phyloP scores from a whole-genome alignment of 371 early-diverging fungal genomes.

The Capillidium heterosporum region DNA sequence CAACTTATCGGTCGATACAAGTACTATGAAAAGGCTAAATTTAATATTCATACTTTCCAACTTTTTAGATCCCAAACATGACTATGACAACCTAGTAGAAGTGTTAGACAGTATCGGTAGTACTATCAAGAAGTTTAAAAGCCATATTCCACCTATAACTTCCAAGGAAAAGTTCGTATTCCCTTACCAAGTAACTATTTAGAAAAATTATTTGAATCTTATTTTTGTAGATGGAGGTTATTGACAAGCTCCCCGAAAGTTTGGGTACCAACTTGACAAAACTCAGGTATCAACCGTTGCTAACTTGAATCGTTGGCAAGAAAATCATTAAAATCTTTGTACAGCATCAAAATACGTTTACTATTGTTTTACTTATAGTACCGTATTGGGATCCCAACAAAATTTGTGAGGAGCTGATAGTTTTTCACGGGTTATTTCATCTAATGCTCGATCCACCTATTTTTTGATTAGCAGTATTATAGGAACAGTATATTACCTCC shows the following conservation, averaged over 20 bases:
- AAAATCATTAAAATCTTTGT: too few relatives aligned
- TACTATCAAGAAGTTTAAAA: not conserved
- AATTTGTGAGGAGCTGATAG: not conserved
- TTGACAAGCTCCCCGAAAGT: too few relatives aligned
- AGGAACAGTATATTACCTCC: constrained; percentile 9
- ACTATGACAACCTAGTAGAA: not conserved
- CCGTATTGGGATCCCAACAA: constrained; percentile 4
- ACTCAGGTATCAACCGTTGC: too few relatives aligned
- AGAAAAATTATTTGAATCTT: too few relatives aligned
- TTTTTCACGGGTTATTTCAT: not conserved
- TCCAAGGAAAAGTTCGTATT: not conserved
- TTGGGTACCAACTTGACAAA: too few relatives aligned
- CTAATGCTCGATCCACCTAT: not conserved
- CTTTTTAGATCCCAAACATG: not conserved
- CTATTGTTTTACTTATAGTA: not conserved
- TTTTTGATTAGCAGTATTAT: not conserved
- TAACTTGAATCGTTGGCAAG: too few relatives aligned
- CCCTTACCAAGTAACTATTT: not conserved
- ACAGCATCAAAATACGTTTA: too few relatives aligned
- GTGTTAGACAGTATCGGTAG: not conserved
- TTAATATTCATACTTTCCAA: not conserved
- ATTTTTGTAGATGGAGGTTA: too few relatives aligned
- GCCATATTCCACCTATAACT: not conserved
- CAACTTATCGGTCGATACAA: not conserved
- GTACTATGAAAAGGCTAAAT: not conserved